phyloP scores from a whole-genome alignment of 306 rosid species.

The Medicago ruthenica region DNA sequence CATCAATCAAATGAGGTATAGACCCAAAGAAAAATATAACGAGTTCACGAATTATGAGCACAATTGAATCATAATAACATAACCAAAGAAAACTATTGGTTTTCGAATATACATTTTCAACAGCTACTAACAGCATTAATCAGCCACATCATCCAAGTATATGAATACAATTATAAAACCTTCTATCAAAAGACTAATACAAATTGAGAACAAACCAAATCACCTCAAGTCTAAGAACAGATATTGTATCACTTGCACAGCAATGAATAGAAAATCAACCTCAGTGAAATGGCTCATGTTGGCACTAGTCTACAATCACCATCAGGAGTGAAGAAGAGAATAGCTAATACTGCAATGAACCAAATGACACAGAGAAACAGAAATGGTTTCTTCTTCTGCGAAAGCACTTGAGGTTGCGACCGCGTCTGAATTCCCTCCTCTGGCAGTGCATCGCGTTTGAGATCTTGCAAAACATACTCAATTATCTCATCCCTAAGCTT shows the following conservation, averaged over 20 bases:
- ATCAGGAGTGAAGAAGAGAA: conserved; percentile 51
- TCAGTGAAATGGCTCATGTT: conserved; percentile 53
- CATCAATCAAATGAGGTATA: background rate
- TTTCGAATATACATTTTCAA: background rate
- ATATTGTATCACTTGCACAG: conserved; percentile 34
- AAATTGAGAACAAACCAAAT: conserved; percentile 11
- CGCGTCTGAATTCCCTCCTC: conserved; percentile 45
- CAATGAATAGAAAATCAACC: background rate
- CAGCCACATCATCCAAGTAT: conserved; percentile 34
- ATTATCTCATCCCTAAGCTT: conserved; percentile 61
- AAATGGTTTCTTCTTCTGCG: conserved; percentile 46
- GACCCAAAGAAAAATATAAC: background rate
- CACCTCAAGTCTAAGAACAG: conserved; percentile 13
- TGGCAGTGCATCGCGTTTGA: conserved; percentile 36
- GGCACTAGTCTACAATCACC: conserved; percentile 45
- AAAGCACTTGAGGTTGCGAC: conserved; percentile 31
- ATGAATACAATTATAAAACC: background rate
- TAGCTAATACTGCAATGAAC: conserved; percentile 49
- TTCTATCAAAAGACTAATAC: conserved; percentile 18
- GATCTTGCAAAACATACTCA: conserved; percentile 50
- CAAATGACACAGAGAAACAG: conserved; percentile 46
- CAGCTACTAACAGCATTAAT: background rate
- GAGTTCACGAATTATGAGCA: background rate
- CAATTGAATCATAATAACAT: no score
- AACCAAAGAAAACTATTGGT: no score